Evolutionary conservation across 495 filamentous ascomycete genomes (phyloP), one percentile per base, ranked within the genome.

Genomic region (Penicillium argentinense): DNA sequence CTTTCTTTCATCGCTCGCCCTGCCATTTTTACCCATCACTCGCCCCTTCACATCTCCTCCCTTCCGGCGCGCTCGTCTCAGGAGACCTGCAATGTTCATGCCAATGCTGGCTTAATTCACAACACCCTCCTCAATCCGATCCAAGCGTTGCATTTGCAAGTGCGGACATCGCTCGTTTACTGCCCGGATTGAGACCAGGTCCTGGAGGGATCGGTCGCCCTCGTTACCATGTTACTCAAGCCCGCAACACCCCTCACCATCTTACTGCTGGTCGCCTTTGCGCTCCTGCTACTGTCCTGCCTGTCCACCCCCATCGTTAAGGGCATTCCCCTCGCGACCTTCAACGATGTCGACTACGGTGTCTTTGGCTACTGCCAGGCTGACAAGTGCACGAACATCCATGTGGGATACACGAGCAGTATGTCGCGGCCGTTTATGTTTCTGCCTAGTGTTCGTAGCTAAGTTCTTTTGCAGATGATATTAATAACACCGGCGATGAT

Each of bases 301-400:
- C 67, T 98, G 16, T 95, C 91, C n/a, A 91, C 91, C 0, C 93
- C 93, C 9, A 88, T 98, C 52, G 83, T 98, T 61, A 85, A 85
- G 56, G 76, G 72, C 9, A 91, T 98, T 24, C 89, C 89, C 1
- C 74, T 98, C 7, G 91, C 86, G 13, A 84, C 79, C 9, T 93
- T 81, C 59, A 60, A 83, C 14, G 83, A 84, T 47, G 79, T 88
- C 53, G 82, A 86, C 42, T 95, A 96, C 69, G 93, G 93, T 5
- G 93, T 97, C 9, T 93, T 97, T 72, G 93, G 93, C 9, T 96
- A 83, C 57, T 98, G 93, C 68, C 73, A 83, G 41, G 66, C 60
- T 5, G 62, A 60, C 21, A 53, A 59, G 30, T 97, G 93, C 62
- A 88, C 78, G 50, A 71, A 71, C n/a, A 81, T 90, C 47, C 76